phyloP scores from a whole-genome alignment of 352 stramenopile genomes.

The Globisporangium radiosum region DNA sequence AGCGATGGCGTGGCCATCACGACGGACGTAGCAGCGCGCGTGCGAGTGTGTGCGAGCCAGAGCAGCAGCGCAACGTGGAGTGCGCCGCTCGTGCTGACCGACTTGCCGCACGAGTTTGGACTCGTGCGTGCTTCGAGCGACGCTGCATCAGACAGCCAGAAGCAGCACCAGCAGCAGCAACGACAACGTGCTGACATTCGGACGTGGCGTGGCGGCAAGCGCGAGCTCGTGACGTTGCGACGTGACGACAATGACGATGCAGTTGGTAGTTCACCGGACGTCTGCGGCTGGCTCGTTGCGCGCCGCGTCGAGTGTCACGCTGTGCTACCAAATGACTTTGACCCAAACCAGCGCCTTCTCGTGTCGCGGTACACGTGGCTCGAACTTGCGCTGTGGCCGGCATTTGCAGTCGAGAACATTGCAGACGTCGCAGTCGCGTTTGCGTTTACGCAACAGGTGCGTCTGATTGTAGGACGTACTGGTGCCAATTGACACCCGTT shows the following conservation, averaged over 20 bases:
- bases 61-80: constrained; percentile 24
- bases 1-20: constrained; percentile 20
- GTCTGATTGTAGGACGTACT: background rate
- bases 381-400: constrained; percentile 40
- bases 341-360: constrained; percentile 28
- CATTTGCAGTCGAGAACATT: constrained; percentile 32
- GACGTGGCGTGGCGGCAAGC: constrained; percentile 3
- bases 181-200: background rate
- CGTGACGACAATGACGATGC: background rate
- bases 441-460: constrained; percentile 36
- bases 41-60: constrained; percentile 17
- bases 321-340: constrained; percentile 42
- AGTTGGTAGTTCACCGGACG: background rate
- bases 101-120: constrained; percentile 39
- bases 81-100: constrained; percentile 12
- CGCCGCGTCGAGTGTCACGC: constrained; percentile 26
- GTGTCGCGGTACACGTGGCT: constrained; percentile 46
- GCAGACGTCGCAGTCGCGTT: constrained; percentile 24
- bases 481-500: background rate
- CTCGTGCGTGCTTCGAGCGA: constrained; percentile 31
- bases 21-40: constrained; percentile 21
- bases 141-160: background rate
- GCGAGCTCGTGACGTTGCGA: constrained; percentile 20
- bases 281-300: constrained; percentile 32
- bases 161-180: background rate